Evolutionary conservation across 1,139 yeast genomes (phyloP), one percentile per base, ranked within the genome.

Genomic region (Citeromyces hawaiiensis): DNA sequence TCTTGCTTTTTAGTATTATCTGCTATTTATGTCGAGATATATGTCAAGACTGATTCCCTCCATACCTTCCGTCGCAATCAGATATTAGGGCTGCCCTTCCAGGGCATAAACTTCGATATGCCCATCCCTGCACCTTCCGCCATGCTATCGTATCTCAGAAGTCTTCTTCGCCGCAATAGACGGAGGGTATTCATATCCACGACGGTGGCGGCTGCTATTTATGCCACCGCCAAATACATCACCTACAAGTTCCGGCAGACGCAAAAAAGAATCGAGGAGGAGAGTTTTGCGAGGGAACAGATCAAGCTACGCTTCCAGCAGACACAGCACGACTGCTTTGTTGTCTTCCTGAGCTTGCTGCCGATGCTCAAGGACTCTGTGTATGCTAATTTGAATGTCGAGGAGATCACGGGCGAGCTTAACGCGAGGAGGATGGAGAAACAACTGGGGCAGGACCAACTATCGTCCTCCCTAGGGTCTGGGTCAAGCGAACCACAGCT

Each of bases 281-380:
- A 86, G 59, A 72, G 81, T 42, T 74, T 80, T 44, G 80, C 87
- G 40, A 76, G 80, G 50, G 95, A 85, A 52, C 94, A 83, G 50
- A 80, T 81, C 41, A 70, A 67, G 47, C 60, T 77, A 48, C 63
- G 95, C 45, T 91, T 87, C 53, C 76, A 82, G 40, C 96, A 87
- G 61, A 91, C 96, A 16, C 97, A 88, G 54, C 81, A 80, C 50
- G 97, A 91, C 60, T 85, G 96, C 39, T 70, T 83, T 42, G 78
- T 77, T 59, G 88, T 97, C 1, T 75, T 88, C 43, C 67, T 83
- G 55, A 91, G 94, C 8, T 68, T 91, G 47, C 64, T 86, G 41
- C 95, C 96, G 0, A 85, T 85, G 13, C 64, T 88, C 42, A 69
- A 80, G 4, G 67, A 70, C 17, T 86, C 83, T 19, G 70, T 85